phyloP scores from a whole-genome alignment of 2,329 filamentous ascomycete genomes.

The Trichothecium roseum region DNA sequence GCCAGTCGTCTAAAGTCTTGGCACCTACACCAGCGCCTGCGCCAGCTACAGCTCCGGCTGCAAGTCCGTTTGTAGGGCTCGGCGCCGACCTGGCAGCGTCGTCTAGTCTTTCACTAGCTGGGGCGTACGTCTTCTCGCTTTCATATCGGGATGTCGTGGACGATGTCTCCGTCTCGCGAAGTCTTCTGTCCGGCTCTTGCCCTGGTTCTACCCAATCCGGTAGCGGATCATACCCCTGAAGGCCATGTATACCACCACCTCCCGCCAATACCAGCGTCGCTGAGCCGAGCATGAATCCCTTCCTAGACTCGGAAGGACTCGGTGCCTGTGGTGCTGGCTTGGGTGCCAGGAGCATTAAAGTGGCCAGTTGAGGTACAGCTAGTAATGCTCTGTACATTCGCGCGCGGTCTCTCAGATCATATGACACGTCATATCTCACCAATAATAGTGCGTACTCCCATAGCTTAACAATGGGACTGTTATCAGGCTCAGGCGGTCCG shows the following conservation, averaged over 20 bases:
- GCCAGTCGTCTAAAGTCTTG: conserved; percentile 88
- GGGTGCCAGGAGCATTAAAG: conserved; percentile 80
- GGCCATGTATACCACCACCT: conserved; percentile 60
- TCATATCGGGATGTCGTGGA: conserved; percentile 18
- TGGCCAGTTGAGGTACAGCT: conserved; percentile 74
- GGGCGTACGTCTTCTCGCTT: conserved; percentile 23
- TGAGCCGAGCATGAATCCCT: conserved; percentile 69
- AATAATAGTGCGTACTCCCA: conserved; percentile 81
- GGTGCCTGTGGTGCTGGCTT: conserved; percentile 89
- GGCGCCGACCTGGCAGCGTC: conserved; percentile 32
- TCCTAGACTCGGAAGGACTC: conserved; percentile 76
- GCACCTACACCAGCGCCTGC: conserved; percentile 25
- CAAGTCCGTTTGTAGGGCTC: conserved; percentile 37
- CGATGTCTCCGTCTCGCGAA: conserved; percentile 45
- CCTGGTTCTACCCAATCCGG: conserved; percentile 80
- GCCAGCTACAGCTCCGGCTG: conserved; percentile 28
- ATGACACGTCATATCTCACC: conserved; percentile 86
- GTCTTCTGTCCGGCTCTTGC: conserved; percentile 63
- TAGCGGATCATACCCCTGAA: conserved; percentile 68
- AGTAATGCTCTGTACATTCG: conserved; percentile 82
- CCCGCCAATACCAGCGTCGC: conserved; percentile 76
- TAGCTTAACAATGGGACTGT: conserved; percentile 62
- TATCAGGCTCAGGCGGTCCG: conserved; percentile 18
- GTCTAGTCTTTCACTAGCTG: conserved; percentile 56
- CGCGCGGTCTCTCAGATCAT: conserved; percentile 85